Evolutionary conservation across 2,329 filamentous ascomycete species (phyloP).

Genomic region (Dothideomycetidae sp.): DNA sequence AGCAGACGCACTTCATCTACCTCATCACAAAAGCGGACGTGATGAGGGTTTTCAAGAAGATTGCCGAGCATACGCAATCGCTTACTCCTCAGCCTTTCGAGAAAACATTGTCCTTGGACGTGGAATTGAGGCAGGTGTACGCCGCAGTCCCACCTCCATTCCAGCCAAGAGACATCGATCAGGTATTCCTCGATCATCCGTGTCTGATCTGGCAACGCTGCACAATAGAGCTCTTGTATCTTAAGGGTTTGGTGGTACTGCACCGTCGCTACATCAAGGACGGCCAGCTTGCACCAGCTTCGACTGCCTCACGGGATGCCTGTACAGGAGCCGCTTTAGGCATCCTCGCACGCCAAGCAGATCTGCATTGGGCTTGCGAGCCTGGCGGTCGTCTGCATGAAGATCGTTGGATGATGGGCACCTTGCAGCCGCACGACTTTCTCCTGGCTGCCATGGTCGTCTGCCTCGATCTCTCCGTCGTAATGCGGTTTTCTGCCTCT

Average conservation of each 20-base stretch:
- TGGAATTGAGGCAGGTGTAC: conserved; percentile 6
- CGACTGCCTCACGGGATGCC: conserved; percentile 28
- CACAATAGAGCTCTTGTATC: conserved; percentile 33
- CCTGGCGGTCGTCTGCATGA: conserved; percentile 24
- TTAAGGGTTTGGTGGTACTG: conserved; percentile 33
- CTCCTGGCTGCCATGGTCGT: conserved; percentile 29
- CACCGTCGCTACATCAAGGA: conserved; percentile 35
- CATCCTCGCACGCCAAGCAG: conserved; percentile 31
- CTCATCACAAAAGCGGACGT: conserved; percentile 2
- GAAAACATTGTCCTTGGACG: conserved; percentile 12
- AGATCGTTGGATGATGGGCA: conserved; percentile 26
- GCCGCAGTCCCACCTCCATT: conserved; percentile 16
- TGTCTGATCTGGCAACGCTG: conserved; percentile 33
- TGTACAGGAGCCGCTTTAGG: conserved; percentile 32
- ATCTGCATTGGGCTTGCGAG: conserved; percentile 31
- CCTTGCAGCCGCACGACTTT: conserved; percentile 27
- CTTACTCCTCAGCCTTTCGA: conserved; percentile 6
- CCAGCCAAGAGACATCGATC: conserved; percentile 16
- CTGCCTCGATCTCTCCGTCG: conserved; percentile 27
- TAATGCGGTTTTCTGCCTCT: no score
- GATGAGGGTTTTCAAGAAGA: background rate
- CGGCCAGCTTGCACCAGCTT: conserved; percentile 20
- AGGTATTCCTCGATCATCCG: conserved; percentile 30
- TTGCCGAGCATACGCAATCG: background rate
- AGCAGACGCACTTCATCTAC: conserved; percentile 8